A percentile compares a stretch with the other conserved stretches of the same genome.
Conservation (phyloP, 306 rosid genomes). For the Canavalia ensiformis region DNA sequence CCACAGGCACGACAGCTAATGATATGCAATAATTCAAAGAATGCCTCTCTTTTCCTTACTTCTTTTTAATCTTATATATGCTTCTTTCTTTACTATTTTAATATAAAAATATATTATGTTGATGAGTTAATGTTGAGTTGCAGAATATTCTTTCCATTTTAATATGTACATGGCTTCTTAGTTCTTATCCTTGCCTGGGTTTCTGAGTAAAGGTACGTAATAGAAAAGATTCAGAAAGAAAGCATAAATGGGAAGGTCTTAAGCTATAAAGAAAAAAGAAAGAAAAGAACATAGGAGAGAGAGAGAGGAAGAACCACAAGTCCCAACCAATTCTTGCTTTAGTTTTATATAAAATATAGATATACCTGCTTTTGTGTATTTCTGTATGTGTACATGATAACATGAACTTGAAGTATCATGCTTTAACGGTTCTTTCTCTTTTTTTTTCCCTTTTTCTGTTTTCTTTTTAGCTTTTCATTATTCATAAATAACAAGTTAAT, state of each 20-base stretch:
- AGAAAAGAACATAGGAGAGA: neutral
- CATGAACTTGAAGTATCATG: constrained; percentile 15
- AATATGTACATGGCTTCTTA: constrained; percentile 13
- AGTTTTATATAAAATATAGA: constrained; percentile 6
- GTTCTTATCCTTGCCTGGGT: constrained; percentile 10
- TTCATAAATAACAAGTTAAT: constrained; percentile 2
- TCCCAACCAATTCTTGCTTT: constrained; percentile 9
- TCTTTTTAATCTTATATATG: neutral
- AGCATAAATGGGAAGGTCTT: constrained; percentile 16
- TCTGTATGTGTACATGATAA: neutral
- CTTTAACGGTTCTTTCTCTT: constrained; percentile 31
- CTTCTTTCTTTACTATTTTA: neutral
- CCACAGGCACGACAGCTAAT: constrained; percentile 43
- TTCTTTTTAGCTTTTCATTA: constrained; percentile 19
- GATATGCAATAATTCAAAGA: constrained; percentile 48
- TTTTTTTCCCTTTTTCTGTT: neutral
- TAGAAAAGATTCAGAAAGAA: constrained; percentile 40
- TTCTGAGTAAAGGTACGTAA: constrained; percentile 10
- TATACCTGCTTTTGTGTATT: constrained; percentile 5
- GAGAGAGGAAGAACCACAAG: neutral
- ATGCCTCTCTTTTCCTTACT: neutral
- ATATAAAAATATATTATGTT: neutral
- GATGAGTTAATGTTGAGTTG: constrained; percentile 14
- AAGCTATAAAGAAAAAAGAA: constrained; percentile 23
- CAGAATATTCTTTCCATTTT: constrained; percentile 33